Evolutionary conservation across 2,329 filamentous ascomycete species (phyloP), one percentile per base, ranked within the genome.

Genomic region (Fusarium tupiense): DNA sequence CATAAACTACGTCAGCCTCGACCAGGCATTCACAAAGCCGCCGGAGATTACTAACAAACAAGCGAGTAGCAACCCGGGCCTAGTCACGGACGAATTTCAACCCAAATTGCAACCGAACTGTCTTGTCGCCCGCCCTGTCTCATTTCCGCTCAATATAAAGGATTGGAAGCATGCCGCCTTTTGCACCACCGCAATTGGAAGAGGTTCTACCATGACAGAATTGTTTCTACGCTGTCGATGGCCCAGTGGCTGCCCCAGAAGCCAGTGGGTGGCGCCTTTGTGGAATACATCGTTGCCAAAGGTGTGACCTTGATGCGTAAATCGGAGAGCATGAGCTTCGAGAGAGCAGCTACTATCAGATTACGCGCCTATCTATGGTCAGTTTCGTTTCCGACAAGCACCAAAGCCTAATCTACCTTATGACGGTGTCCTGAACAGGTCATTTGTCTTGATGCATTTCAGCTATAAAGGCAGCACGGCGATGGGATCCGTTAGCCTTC

Each of bases 21-120:
- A 43, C 16, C 16, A 6, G 40, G 9, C 14, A 44, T 5, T 12
- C 16, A 24, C n/a, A 24, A 11, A 44, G 16, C 6, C n/a, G 16
- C 6, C 6, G 7, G 17, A 10, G n/a, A 6, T 16, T 43, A 43
- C n/a, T 43, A 12, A 44, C 6, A 8, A 24, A 24, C n/a, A 24
- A 44, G 16, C n/a, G 11, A 9, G 2, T 41, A 41, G 13, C 22
- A 41, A n/a, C 14, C 41, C n/a, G 5, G 41, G n/a, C n/a, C 16
- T 24, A 7, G 41, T 17, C 9, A 24, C 4, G 4, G 8, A 24
- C n/a, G 6, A 3, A 43, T 6, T 2, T n/a, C 3, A 24, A 12
- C 6, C 41, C 14, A 43, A 24, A 24, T 43, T 17, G 16, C n/a
- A 17, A 43, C 14, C 16, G 16, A 11, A 17, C 22, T 5, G 3